Evolutionary conservation across 129 eudicot genomes (phyloP), one percentile per base, ranked within the genome.

Genomic region (Saussurea involucrata): DNA sequence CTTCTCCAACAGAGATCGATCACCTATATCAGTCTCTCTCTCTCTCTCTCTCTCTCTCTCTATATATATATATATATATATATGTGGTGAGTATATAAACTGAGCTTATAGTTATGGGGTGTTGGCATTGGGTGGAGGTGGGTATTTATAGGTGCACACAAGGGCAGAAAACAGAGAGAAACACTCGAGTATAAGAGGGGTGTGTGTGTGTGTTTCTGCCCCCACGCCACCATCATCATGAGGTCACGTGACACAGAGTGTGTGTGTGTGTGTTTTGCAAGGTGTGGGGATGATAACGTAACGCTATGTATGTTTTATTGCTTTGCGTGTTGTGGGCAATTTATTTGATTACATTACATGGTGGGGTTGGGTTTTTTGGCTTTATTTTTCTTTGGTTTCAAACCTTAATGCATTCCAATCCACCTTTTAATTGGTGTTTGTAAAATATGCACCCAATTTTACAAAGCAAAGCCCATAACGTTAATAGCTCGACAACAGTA

Each of bases 1-100:
- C 84, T 76, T 85, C 84, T 78, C 84, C 84, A 80, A 60, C 88
- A 61, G 58, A 77, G 85, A 73, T 73, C 13, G 34, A 57, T 66
- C 79, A 66, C 79, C 83, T 34, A 34, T 34, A 10, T 5, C 61
- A 53, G 3, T n/a, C n/a, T n/a, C n/a, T n/a, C n/a, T n/a, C n/a
- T n/a, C n/a, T n/a, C n/a, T n/a, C n/a, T n/a, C n/a, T 22, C 9
- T 57, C 1, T 36, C 24, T 37, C 0, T 12, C 17, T 18, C 4
- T 40, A 5, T 33, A 9, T 32, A 4, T 42, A 8, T 8, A 25
- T 40, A 2, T 13, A n/a, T 6, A 4, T 37, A 7, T 36, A 21
- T 34, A n/a, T 49, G 61, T 53, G 61, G 61, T 53, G 22, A 49
- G 1, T 53, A 44, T 44, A 44, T 44, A 40, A 40, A 9, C 0